phyloP scores from a whole-genome alignment of 176 grass and related monocot genomes.

The Oryza meyeriana region DNA sequence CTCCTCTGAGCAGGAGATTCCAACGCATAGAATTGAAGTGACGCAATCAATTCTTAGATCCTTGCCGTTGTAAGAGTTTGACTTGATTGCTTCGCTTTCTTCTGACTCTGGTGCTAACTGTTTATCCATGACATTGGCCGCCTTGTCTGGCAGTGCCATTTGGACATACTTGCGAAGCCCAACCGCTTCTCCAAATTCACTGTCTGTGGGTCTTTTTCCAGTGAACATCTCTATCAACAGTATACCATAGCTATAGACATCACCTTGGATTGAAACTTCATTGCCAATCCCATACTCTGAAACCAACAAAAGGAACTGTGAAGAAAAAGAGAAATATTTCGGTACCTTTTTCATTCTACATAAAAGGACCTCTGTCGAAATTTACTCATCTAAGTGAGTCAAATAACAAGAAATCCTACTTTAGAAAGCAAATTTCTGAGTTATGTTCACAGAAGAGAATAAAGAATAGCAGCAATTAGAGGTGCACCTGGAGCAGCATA shows the following conservation, averaged over 20 bases:
- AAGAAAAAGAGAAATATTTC: not conserved
- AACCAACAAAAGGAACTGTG: not conserved
- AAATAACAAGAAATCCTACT: not conserved
- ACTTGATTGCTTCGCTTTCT: not conserved
- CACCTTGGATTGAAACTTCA: slow-evolving; percentile 20
- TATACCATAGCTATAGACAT: slow-evolving; percentile 34
- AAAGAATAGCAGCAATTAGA: not conserved
- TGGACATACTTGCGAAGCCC: slow-evolving; percentile 18
- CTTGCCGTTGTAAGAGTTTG: not conserved
- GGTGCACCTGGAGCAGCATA: slow-evolving; percentile 20
- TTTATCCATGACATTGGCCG: not conserved
- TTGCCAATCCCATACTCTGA: slow-evolving; percentile 17
- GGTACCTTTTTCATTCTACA: not conserved
- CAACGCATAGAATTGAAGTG: not conserved
- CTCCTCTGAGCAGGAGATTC: slow-evolving; percentile 17
- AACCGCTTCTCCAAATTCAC: slow-evolving; percentile 1
- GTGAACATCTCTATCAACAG: slow-evolving; percentile 33
- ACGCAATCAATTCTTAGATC: not conserved
- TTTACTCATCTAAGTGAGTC: not conserved
- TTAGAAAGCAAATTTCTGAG: not conserved
- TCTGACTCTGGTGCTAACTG: not conserved
- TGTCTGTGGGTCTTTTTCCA: slow-evolving; percentile 22
- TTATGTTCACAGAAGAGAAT: not conserved
- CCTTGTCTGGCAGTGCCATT: slow-evolving; percentile 21
- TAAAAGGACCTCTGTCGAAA: not conserved